Conservation (phyloP, 139 green algal species). For the Nannochloris sp. region DNA sequence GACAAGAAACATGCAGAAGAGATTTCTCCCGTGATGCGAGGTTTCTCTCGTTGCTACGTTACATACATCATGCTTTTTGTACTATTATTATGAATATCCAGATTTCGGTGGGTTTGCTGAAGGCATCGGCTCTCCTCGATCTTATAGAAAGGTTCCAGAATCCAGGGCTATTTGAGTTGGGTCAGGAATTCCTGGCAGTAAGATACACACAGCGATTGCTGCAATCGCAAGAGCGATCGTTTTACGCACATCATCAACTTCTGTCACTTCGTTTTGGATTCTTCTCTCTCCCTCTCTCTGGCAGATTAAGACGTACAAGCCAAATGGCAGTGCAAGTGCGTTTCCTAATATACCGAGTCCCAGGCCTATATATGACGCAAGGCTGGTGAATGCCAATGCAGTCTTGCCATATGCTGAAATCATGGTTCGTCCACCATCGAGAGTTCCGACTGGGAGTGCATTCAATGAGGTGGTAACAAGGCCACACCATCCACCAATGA, state of each 20-base stretch:
- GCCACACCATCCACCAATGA: slow-evolving; percentile 75
- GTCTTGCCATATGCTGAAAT: slow-evolving; percentile 46
- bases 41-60: too few relatives aligned
- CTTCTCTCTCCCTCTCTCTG: slow-evolving; percentile 64
- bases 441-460: slow-evolving; percentile 65
- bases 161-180: slow-evolving; percentile 24
- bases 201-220: slow-evolving; percentile 48
- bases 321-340: slow-evolving; percentile 69
- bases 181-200: slow-evolving; percentile 62
- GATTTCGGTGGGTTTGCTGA: too few relatives aligned
- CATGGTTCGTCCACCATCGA: slow-evolving; percentile 73
- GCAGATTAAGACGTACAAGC: slow-evolving; percentile 79
- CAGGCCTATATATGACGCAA: slow-evolving; percentile 77
- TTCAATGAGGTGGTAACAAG: slow-evolving; percentile 75
- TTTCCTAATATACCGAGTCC: slow-evolving; percentile 65
- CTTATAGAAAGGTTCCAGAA: slow-evolving; percentile 3
- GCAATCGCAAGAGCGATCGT: slow-evolving; percentile 34
- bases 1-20: too few relatives aligned
- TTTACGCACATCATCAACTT: slow-evolving; percentile 25
- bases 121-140: not conserved
- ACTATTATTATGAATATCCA: too few relatives aligned
- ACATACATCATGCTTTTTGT: too few relatives aligned
- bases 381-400: slow-evolving; percentile 53
- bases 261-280: slow-evolving; percentile 59
- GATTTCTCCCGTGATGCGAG: too few relatives aligned